phyloP scores from a whole-genome alignment of 73 alveolate genomes.

The Tetrahymena thermophila region DNA sequence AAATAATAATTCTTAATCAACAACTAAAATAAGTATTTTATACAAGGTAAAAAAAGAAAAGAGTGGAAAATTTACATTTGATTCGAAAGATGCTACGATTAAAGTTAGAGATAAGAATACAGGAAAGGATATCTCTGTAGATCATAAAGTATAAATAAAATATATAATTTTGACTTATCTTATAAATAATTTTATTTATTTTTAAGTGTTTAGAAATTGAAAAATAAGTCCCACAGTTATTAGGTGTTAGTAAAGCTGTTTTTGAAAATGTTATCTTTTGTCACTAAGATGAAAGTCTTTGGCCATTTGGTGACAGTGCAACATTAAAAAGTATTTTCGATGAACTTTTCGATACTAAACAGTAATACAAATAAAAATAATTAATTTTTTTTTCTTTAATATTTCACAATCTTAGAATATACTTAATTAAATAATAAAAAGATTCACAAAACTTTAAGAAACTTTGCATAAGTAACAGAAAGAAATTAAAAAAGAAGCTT shows the following conservation, averaged over 20 bases:
- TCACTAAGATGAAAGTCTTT: conserved; percentile 92
- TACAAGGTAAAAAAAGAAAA: conserved; percentile 17
- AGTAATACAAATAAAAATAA: conserved; percentile 5
- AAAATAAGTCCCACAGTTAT: conserved; percentile 73
- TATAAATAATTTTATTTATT: not conserved
- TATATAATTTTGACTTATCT: not conserved
- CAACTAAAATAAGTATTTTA: not conserved
- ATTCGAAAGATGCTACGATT: conserved; percentile 77
- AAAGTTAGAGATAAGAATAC: conserved; percentile 57
- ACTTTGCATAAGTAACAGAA: not conserved
- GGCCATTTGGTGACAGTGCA: conserved; percentile 95
- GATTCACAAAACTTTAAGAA: not conserved
- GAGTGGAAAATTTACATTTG: conserved; percentile 77
- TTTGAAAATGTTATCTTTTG: conserved; percentile 93
- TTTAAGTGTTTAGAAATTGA: conserved; percentile 66
- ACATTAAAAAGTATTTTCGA: conserved; percentile 92
- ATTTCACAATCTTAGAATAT: not conserved
- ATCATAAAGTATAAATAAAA: conserved; percentile 31
- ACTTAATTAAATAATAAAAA: not conserved
- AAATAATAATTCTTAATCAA: not conserved
- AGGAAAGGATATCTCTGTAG: conserved; percentile 75
- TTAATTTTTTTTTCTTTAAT: not conserved
- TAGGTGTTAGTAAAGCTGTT: conserved; percentile 87
- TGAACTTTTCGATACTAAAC: conserved; percentile 91
- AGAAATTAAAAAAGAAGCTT: not conserved